Percentiles rank a stretch among this genome's conserved stretches.
These are phyloP conservation scores for Fraxinus sp. DNA, from an alignment of 305 asterid species.

Conservation along the genomic window DNA sequence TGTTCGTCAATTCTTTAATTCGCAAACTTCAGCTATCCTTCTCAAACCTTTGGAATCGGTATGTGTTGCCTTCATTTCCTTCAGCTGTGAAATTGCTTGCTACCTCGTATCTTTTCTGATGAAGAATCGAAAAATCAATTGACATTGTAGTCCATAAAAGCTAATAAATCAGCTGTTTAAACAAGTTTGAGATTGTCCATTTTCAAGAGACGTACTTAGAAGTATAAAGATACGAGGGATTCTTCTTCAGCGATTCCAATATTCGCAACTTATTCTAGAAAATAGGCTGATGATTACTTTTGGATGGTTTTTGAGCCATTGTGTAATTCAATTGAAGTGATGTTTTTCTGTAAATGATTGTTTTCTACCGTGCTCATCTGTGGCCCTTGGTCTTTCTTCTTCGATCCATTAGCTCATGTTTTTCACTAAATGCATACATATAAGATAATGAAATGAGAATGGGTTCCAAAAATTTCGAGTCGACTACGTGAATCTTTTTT, in stretches of 20 bases:
- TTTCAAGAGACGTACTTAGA: constrained; percentile 27
- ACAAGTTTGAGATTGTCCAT: constrained; percentile 25
- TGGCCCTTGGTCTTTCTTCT: background rate
- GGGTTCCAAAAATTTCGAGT: background rate
- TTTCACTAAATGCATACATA: background rate
- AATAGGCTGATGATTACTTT: constrained; percentile 24
- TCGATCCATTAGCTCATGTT: background rate
- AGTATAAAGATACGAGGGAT: constrained; percentile 30
- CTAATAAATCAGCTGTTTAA: constrained; percentile 23
- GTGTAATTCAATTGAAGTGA: constrained; percentile 11
- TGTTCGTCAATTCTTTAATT: constrained; percentile 19
- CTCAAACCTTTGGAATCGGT: constrained; percentile 27
- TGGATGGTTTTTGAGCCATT: constrained; percentile 21
- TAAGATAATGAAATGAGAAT: background rate
- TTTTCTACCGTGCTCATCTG: background rate
- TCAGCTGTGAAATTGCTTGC: constrained; percentile 16
- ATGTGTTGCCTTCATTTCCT: constrained; percentile 24
- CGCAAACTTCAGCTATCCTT: constrained; percentile 12
- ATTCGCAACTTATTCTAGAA: constrained; percentile 15
- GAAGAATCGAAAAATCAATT: background rate
- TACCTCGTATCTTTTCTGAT: constrained; percentile 12
- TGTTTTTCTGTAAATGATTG: background rate
- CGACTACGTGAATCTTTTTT: background rate
- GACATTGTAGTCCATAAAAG: constrained; percentile 7
- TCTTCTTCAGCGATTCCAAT: constrained; percentile 21